phyloP scores from a whole-genome alignment of 371 early-diverging fungal species.

The Syncephalastrum racemosum region DNA sequence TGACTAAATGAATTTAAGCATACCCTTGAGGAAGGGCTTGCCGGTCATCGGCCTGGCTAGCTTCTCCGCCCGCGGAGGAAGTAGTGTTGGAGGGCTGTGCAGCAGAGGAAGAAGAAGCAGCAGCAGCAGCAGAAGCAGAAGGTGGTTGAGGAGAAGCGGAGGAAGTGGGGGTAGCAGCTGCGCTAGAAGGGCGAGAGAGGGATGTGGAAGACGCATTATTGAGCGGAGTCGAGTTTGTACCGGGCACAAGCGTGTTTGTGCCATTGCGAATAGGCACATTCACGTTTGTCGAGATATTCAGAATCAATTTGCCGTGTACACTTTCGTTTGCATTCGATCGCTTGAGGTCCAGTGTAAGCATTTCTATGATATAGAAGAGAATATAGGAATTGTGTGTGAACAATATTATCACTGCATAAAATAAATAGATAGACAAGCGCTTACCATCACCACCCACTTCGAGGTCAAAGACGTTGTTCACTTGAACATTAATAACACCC shows the following conservation, averaged over 20 bases:
- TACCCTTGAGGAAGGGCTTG: constrained; percentile 76
- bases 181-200: constrained; percentile 14
- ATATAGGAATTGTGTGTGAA: not conserved
- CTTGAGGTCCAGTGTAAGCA: constrained; percentile 83
- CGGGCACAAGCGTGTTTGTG: constrained; percentile 43
- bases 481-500: constrained; percentile 87
- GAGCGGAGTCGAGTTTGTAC: constrained; percentile 23
- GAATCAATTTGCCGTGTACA: constrained; percentile 84
- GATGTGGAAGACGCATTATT: constrained; percentile 23
- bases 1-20: not conserved
- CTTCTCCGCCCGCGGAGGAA: constrained; percentile 14
- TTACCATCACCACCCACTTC: constrained; percentile 72
- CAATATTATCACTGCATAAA: too few relatives aligned
- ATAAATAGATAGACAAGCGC: not conserved
- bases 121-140: constrained; percentile 19
- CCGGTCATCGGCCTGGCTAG: constrained; percentile 23
- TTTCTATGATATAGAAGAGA: constrained; percentile 53
- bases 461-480: constrained; percentile 79
- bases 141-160: constrained; percentile 7
- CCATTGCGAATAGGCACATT: constrained; percentile 43
- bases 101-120: constrained; percentile 14
- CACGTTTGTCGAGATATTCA: constrained; percentile 69
- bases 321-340: constrained; percentile 78
- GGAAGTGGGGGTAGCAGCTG: constrained; percentile 11
- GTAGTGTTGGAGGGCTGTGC: constrained; percentile 6